Evolutionary conservation across 2,329 filamentous ascomycete genomes (phyloP), one percentile per base, ranked within the genome.

Genomic region (Dothiorella sarmentorum): DNA sequence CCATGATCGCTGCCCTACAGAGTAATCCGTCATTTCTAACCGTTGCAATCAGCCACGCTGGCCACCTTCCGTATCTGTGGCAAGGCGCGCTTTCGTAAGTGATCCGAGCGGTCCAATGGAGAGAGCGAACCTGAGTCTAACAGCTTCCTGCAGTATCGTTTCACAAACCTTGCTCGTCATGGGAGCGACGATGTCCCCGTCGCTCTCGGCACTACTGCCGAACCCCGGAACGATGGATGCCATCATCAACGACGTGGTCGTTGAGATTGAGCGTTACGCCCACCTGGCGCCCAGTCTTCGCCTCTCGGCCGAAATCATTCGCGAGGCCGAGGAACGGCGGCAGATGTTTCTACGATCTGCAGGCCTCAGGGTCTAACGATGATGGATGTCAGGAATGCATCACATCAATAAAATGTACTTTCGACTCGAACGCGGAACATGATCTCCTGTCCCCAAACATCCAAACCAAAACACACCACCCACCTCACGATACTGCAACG

Each of bases 31-130:
- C 55, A 43, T 33, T 26, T 58, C 56, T 58, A 37, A 58, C 44
- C 27, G 26, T 33, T 37, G 20, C 18, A 35, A 45, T 65, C 68
- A 88, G 85, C 74, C 89, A 91, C 68, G 88, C 87, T 61, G 89
- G 90, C 52, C 89, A 93, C 69, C 86, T 94, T 76, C 89, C 89
- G 11, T 94, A 93, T 73, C 81, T 93, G 18, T 94, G 89, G 86
- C 90, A 93, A 76, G 89, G 89, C 17, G 88, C 89, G 7, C 80
- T 94, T 18, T 75, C 73, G 73, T 75, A 70, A 66, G 73, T 70
- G 35, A 33, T 7, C 7, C 26, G 7, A 53, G 18, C 2, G 31
- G 18, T 27, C 24, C 33, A 58, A 27, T 29, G 18, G 17, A 22
- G 24, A n/a, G 15, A 22, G 17, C 29, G 11, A 10, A 42, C 5